Evolutionary conservation across 192 early-diverging fungal genomes (phyloP), one percentile per base, ranked within the genome.

Genomic region (Jimgerdemannia lactiflua): DNA sequence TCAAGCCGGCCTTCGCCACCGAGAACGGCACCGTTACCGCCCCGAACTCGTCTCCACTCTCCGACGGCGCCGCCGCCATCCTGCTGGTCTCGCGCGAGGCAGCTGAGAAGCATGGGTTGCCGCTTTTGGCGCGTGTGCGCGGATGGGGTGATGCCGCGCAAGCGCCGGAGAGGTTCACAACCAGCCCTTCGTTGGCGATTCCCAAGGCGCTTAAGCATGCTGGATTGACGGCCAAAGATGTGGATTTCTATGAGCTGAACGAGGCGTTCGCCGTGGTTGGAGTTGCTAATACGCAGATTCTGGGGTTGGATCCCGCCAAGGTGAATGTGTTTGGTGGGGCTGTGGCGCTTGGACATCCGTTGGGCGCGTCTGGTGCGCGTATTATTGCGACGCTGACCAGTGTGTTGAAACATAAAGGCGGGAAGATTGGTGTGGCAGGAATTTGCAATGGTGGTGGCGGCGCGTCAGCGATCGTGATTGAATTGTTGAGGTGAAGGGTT

Each of bases 361-460:
- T 99, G n/a, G 98, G 98, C 54, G 96, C 94, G 74, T 94, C 93
- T 18, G 98, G 97, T 69, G 94, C 95, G 40, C 88, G 96, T 69
- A 91, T 99, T 65, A 87, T 98, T 72, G 90, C 91, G 39, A 94
- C 96, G 3, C 79, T 98, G 70, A 84, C 91, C 65, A 92, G 78
- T 42, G 89, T 95, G 18, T 86, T 99, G 66, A 82, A 90, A 42
- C 88, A 91, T 70, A 91, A 90, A 72, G 77, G 84, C 59, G 91
- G 89, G 40, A 95, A 93, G 84, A 90, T 94, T 72, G 97, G 96
- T 70, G 89, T 87, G 78, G 98, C 98, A 70, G 96, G 86, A 65
- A 94, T 99, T 71, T 99, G 97, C 87, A 99, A 99, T 78, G 97
- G 97, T 74, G 95, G 95, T 11, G 97, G 97, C 65, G 96, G 95